Conservation (phyloP, 2,329 filamentous ascomycete species). For the Elsinoe ampelina region DNA sequence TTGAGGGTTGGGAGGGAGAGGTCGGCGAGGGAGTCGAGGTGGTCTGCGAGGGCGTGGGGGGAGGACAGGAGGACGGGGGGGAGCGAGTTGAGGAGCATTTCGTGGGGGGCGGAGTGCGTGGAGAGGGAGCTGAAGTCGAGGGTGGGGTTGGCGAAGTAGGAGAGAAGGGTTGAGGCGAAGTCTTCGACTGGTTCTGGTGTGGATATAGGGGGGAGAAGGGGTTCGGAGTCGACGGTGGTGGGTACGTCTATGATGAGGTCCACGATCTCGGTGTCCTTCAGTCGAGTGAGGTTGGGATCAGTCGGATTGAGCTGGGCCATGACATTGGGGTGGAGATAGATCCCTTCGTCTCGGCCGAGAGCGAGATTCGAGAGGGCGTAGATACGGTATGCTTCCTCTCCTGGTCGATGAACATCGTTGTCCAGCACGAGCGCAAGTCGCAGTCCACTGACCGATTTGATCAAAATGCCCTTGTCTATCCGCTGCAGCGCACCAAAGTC, state of each 20-base stretch:
- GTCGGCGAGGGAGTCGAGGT: slow-evolving; percentile 14
- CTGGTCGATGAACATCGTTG: slow-evolving; percentile 33
- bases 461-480: slow-evolving; percentile 48
- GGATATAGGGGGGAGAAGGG: not conserved
- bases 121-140: slow-evolving; percentile 14
- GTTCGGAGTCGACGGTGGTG: not conserved
- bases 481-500: slow-evolving; percentile 43
- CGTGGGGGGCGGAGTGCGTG: slow-evolving; percentile 6
- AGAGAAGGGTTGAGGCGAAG: not conserved
- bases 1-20: slow-evolving; percentile 12
- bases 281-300: slow-evolving; percentile 75
- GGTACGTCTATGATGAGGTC: slow-evolving; percentile 59
- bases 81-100: slow-evolving; percentile 12
- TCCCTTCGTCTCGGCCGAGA: slow-evolving; percentile 77
- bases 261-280: slow-evolving; percentile 62
- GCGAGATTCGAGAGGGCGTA: slow-evolving; percentile 72
- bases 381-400: slow-evolving; percentile 53
- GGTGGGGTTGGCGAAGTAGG: slow-evolving; percentile 14
- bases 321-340: slow-evolving; percentile 68
- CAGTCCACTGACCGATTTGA: slow-evolving; percentile 52
- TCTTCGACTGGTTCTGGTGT: not conserved
- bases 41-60: slow-evolving; percentile 13
- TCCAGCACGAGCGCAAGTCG: slow-evolving; percentile 61
- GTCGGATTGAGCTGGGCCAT: slow-evolving; percentile 57
- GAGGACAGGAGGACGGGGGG: slow-evolving; percentile 15